Conservation (phyloP, 345 rosid species). For the Toxicodendron radicans region DNA sequence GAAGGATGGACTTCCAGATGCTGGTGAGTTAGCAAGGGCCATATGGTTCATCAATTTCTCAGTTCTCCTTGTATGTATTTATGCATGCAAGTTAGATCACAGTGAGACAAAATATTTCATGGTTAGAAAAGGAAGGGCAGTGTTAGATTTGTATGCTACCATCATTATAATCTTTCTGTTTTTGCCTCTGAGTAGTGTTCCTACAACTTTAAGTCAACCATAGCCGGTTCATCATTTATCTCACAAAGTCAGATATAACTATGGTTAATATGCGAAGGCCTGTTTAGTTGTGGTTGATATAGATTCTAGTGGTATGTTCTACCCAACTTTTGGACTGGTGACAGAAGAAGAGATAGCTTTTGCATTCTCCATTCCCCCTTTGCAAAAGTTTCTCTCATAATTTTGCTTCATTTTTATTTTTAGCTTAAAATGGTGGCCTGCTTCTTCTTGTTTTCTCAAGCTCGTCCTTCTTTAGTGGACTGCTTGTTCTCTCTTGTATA, state of each 20-base stretch:
- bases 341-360: background rate
- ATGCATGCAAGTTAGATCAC: background rate
- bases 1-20: slow-evolving; percentile 71
- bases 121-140: background rate
- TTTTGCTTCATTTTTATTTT: background rate
- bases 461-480: too few species aligned
- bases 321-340: background rate
- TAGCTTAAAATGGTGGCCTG: background rate
- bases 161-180: background rate
- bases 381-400: background rate
- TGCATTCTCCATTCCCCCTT: background rate
- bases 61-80: background rate
- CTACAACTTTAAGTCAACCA: background rate
- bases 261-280: background rate
- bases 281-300: background rate
- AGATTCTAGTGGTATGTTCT: background rate
- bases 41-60: background rate
- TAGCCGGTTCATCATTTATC: background rate
- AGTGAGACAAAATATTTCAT: background rate
- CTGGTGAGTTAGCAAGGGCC: slow-evolving; percentile 37
- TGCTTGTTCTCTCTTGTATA: too few species aligned
- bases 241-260: too few species aligned
- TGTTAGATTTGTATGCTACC: background rate
- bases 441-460: too few species aligned
- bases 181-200: background rate